Conservation (phyloP, 1,139 yeast species). For the Kodamaea sp. region DNA sequence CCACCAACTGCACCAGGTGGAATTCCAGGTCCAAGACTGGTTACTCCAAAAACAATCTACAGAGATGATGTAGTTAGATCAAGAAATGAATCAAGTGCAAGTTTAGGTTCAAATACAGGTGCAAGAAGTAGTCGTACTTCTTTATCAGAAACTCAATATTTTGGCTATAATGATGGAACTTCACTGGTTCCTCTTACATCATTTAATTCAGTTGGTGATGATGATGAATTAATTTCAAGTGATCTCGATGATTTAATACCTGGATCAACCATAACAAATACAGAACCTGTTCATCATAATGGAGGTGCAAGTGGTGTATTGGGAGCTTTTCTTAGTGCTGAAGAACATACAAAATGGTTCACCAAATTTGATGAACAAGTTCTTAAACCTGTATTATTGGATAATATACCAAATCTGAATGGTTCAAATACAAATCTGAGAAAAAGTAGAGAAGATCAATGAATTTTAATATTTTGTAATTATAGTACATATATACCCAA, state of each 20-base stretch:
- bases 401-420: constrained; percentile 24
- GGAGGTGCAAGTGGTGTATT: constrained; percentile 28
- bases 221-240: constrained; percentile 33
- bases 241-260: constrained; percentile 41
- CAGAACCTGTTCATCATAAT: neutral
- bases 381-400: constrained; percentile 91
- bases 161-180: too few species aligned
- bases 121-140: constrained; percentile 6
- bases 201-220: constrained; percentile 22
- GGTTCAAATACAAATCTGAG: constrained; percentile 1
- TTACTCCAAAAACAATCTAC: constrained; percentile 11
- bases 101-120: constrained; percentile 18
- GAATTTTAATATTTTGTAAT: neutral
- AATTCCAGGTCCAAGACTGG: constrained; percentile 11
- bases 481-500: too few species aligned
- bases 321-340: constrained; percentile 52
- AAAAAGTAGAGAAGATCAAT: constrained; percentile 6
- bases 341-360: constrained; percentile 87
- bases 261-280: constrained; percentile 3
- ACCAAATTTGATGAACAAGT: constrained; percentile 90
- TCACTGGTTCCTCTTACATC: too few species aligned
- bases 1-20: constrained; percentile 11
- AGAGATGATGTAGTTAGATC: constrained; percentile 20
- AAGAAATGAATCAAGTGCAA: constrained; percentile 26
- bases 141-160: constrained; percentile 9